Evolutionary conservation across 192 early-diverging fungal species (phyloP).

Genomic region (Endogone sp.): DNA sequence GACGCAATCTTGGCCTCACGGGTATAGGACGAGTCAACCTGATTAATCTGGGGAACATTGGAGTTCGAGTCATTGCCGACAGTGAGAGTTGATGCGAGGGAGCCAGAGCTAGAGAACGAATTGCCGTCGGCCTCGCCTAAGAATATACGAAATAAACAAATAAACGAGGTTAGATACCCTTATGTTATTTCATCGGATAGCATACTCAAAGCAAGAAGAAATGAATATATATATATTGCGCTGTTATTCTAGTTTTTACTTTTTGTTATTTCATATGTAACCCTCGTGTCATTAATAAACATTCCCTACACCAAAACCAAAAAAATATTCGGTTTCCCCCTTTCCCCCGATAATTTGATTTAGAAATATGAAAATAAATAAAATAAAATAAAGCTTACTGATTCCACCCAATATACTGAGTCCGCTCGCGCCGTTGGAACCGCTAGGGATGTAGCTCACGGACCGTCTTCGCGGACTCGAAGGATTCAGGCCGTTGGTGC

Average conservation of each 20-base stretch:
- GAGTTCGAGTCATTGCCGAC: background rate
- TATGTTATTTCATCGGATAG: too few relatives aligned
- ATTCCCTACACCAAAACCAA: too few relatives aligned
- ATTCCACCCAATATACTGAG: slow-evolving; percentile 1
- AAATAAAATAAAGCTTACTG: background rate
- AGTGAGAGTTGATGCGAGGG: background rate
- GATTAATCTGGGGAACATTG: slow-evolving; percentile 6
- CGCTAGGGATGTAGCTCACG: slow-evolving; percentile 9
- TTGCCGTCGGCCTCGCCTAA: slow-evolving; percentile 6
- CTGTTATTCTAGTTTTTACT: too few relatives aligned
- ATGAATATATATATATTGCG: too few relatives aligned
- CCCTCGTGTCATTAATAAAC: too few relatives aligned
- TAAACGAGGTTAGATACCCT: background rate
- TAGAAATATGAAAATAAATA: too few relatives aligned
- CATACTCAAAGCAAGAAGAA: too few relatives aligned
- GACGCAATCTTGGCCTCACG: slow-evolving; percentile 33
- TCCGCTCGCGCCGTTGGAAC: slow-evolving; percentile 1
- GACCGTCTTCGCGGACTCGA: slow-evolving; percentile 35
- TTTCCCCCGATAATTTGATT: too few relatives aligned
- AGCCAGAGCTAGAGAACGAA: background rate
- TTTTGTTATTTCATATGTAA: too few relatives aligned
- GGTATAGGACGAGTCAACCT: slow-evolving; percentile 14
- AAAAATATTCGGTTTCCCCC: too few relatives aligned
- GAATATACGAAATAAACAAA: background rate
- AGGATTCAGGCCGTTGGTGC: slow-evolving; percentile 22